These are phyloP conservation scores for Furcasterigmium furcatum DNA, from an alignment of 2,329 filamentous ascomycete species.

Conservation along the genomic window DNA sequence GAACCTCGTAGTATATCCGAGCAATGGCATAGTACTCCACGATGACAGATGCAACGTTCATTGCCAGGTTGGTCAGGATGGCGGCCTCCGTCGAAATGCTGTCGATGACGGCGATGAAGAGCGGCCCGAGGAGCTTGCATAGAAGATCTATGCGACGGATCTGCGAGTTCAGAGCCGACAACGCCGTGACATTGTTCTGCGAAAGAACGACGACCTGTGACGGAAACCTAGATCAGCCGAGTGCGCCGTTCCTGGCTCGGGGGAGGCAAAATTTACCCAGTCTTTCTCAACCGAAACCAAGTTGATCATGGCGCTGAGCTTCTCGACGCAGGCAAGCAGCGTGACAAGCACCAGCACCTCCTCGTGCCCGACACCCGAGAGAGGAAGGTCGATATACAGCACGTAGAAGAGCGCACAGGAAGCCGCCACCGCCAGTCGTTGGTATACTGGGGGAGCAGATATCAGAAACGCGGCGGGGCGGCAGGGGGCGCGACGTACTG, in stretches of 20 bases:
- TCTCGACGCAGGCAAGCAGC: slow-evolving; percentile 54
- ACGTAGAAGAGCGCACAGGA: slow-evolving; percentile 7
- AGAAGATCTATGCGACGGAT: slow-evolving; percentile 61
- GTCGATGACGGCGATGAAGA: slow-evolving; percentile 52
- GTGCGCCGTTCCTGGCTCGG: neutral
- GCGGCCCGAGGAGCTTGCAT: slow-evolving; percentile 55
- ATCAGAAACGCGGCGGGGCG: too few species aligned
- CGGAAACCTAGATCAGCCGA: neutral
- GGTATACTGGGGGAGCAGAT: slow-evolving; percentile 14
- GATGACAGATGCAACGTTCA: slow-evolving; percentile 45
- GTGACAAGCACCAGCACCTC: slow-evolving; percentile 1
- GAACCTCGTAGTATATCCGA: slow-evolving; percentile 20
- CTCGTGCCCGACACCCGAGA: neutral
- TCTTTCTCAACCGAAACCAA: slow-evolving; percentile 68
- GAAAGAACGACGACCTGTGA: slow-evolving; percentile 37
- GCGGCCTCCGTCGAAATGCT: slow-evolving; percentile 43
- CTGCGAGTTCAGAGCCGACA: slow-evolving; percentile 46
- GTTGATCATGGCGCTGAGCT: slow-evolving; percentile 62
- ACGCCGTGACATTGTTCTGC: slow-evolving; percentile 1
- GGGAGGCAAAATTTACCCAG: slow-evolving; percentile 54
- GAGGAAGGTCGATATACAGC: slow-evolving; percentile 1
- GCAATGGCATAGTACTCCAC: slow-evolving; percentile 52
- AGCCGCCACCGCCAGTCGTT: slow-evolving; percentile 8
- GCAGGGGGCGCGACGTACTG: neutral
- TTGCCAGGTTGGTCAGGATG: slow-evolving; percentile 43